These are phyloP conservation scores for Acanthamoeba rhysodes DNA, from an alignment of 208 protist species.

Conservation along the genomic window DNA sequence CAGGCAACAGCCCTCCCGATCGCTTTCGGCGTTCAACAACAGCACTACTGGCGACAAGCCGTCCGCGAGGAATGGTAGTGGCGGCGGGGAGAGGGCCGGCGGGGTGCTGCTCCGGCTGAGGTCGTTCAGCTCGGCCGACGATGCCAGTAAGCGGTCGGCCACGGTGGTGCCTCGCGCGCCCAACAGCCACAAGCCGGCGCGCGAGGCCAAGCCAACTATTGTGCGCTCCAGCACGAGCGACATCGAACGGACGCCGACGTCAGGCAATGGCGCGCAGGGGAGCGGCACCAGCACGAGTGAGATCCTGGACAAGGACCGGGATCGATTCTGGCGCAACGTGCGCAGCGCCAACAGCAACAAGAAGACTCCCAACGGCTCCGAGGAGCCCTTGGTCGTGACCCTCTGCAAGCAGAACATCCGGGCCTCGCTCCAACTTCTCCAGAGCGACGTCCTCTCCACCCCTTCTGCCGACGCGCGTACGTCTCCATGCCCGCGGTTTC, in stretches of 20 bases:
- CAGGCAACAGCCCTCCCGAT: too few relatives aligned
- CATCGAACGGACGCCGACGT: neutral
- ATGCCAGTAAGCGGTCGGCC: neutral
- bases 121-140: neutral
- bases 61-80: too few relatives aligned
- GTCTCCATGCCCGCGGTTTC: neutral
- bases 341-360: neutral
- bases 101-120: neutral
- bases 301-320: neutral
- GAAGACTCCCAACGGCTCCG: neutral
- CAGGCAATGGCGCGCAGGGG: neutral
- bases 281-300: neutral
- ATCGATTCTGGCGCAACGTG: conserved; percentile 47
- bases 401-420: conserved; percentile 62
- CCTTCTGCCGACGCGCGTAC: neutral
- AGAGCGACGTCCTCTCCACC: conserved; percentile 8
- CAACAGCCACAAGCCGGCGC: neutral
- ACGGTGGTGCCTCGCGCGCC: too few relatives aligned
- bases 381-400: conserved; percentile 43
- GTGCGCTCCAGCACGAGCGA: neutral
- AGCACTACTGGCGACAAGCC: too few relatives aligned
- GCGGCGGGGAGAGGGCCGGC: neutral
- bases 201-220: neutral
- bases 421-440: conserved; percentile 6
- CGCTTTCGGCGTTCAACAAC: too few relatives aligned